Evolutionary conservation across 176 grass and related monocot genomes (phyloP).

Genomic region (Tillandsia leiboldiana): DNA sequence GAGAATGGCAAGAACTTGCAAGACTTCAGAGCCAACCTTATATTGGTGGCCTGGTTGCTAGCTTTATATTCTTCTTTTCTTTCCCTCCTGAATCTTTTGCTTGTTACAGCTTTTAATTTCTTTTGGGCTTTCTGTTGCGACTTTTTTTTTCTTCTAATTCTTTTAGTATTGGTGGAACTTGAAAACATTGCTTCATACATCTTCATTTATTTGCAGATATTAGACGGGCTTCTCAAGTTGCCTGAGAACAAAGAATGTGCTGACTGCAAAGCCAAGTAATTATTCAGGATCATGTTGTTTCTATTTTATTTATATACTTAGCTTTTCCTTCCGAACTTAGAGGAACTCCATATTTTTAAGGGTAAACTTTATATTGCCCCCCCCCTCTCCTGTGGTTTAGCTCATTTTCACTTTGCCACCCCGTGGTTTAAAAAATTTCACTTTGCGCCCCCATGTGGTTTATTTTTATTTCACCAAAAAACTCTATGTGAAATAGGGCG

Average conservation of each 20-base stretch:
- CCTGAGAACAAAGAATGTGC: constrained; percentile 92
- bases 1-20: neutral
- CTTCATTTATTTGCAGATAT: constrained; percentile 42
- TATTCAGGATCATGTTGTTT: neutral
- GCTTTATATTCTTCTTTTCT: neutral
- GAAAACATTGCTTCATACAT: neutral
- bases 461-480: no score
- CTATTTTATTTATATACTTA: neutral
- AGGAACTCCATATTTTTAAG: constrained; percentile 8
- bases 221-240: constrained; percentile 60
- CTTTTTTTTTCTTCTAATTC: neutral
- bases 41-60: neutral
- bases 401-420: no score
- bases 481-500: no score
- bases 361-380: neutral
- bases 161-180: neutral
- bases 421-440: no score
- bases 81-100: neutral
- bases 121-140: neutral
- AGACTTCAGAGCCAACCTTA: neutral
- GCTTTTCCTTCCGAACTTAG: neutral
- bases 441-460: no score
- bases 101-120: neutral
- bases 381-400: no score
- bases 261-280: constrained; percentile 96